Base-by-base conservation (phyloP, 805 yeast species). In the Torulaspora maleeae region DNA sequence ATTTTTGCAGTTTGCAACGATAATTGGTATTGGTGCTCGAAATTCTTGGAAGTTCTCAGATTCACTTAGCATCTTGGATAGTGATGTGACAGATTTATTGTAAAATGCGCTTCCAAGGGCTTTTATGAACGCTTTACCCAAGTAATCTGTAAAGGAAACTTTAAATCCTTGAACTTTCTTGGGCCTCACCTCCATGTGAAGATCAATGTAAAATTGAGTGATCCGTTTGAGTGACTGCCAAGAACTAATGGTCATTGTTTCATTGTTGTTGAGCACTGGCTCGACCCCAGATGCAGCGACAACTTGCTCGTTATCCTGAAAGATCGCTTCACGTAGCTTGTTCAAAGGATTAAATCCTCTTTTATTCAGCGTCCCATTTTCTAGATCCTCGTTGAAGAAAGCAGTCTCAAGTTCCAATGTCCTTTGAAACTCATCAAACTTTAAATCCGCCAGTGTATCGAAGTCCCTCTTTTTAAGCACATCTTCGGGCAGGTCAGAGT, bases 61-160 rank as follows among this genome's bases (percentile, higher is more conserved):
- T 8, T 25, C 32, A 9, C 37, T 44, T 10, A 54, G 25, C 29
- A 73, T 51, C 1, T 60, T 50, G 11, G 70, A 58, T 2, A 74
- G 57, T 0, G 74, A 68, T 0, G 76, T 63, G 19, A 76, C 51
- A 0, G 78, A 69, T 2, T 59, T 50, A 11, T 72, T 69, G 2
- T 73, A 69, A 2, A 67, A 50, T 27, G 70, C 48, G 5, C 67
- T 59, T 19, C 56, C 40, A 24, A 56, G 29, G 28, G 56, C 68
- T 45, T 76, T 67, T 2, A 78, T 67, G 28, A 82, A 64, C 0
- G 85, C 86, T 48, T 79, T 67, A 0, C 85, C 86, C 83, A 85
- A 79, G 54, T 80, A 81, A 55, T 82, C 87, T 0, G 86, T 81
- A 34, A 82, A 69, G 0, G 85, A 77, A 0, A 79, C 64, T 15